Base-by-base conservation (phyloP, 768 basidiomycete species). In the Trametes maxima region DNA sequence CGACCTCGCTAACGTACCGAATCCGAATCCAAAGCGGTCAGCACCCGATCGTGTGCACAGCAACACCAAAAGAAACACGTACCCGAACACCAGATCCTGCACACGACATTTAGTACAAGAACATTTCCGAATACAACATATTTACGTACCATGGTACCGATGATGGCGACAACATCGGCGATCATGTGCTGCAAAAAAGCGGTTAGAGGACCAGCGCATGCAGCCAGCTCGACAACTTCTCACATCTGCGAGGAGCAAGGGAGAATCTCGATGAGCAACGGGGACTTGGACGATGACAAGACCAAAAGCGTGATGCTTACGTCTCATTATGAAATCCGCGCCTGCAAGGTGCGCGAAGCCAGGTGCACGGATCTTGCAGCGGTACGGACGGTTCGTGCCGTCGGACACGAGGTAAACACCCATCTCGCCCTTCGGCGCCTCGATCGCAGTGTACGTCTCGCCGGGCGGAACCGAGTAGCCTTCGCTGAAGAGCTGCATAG, bases 401-500 rank as follows among this genome's bases (percentile, higher is more conserved):
- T 98, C 96, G 86, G 95, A 97, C 64, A 99, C 94, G 53, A 99
- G 87, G 79, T 95, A 99, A 47, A 99, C 96, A 67, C 82, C 96
- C 95, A 98, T 98, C 78, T 98, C 96, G 65, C 95, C 95, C 78
- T 99, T 98, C 46, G 96, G 96, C 8, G 96, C 96, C 77, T 99
- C 97, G 67, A 98, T 98, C 2, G 96, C 96, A 51, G 85, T 87
- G 80, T 99, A 98, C 0, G 96, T 98, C 78, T 98, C 95, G 21
- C 92, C 92, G 17, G 93, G 91, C 17, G 97, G 97, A 25, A 98
- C 96, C 24, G 92, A 92, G 78, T 92, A 98, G 13, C 96, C 96
- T 76, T 98, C 96, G 54, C 90, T 92, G 80, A 94, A 98, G 68
- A 97, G 83, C 92, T 94, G 71, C 44, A 57, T 24, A 54, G 17